Conservation (phyloP, 2,329 filamentous ascomycete genomes). For the Fusarium illudens region DNA sequence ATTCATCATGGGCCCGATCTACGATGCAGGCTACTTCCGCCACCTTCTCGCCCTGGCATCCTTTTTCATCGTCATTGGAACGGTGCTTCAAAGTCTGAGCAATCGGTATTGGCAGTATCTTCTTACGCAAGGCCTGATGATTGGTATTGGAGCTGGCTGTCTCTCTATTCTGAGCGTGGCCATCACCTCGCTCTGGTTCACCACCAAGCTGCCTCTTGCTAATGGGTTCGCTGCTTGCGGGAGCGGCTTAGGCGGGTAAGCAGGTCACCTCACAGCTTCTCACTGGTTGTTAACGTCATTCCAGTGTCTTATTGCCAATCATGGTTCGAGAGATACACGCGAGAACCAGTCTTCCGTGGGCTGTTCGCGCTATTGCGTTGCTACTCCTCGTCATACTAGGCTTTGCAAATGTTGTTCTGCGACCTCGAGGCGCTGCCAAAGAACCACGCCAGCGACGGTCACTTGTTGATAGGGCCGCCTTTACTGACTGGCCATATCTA, state of each 20-base stretch:
- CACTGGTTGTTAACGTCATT: background rate
- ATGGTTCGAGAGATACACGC: constrained; percentile 27
- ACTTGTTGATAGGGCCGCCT: constrained; percentile 24
- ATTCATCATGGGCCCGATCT: constrained; percentile 33
- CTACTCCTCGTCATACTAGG: constrained; percentile 8
- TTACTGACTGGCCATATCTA: constrained; percentile 28
- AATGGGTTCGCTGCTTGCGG: constrained; percentile 81
- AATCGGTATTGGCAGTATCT: constrained; percentile 80
- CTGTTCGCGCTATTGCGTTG: constrained; percentile 20
- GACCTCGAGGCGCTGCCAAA: background rate
- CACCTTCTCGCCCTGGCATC: constrained; percentile 27
- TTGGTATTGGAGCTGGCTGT: constrained; percentile 74
- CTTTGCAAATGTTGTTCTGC: constrained; percentile 19
- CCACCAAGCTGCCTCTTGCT: constrained; percentile 72
- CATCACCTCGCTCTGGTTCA: constrained; percentile 80
- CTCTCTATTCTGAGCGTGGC: constrained; percentile 82
- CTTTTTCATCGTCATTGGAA: constrained; percentile 27
- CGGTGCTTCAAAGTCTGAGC: constrained; percentile 30
- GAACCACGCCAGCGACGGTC: constrained; percentile 2
- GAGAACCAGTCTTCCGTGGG: constrained; percentile 14
- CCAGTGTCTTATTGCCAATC: constrained; percentile 31
- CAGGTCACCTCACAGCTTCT: fast-evolving
- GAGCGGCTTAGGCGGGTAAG: constrained; percentile 67
- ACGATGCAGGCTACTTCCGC: constrained; percentile 33
- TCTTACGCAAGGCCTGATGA: constrained; percentile 75